Evolutionary conservation across 352 stramenopile species (phyloP), one percentile per base, ranked within the genome.

Genomic region (Globisporangium apiculatum): DNA sequence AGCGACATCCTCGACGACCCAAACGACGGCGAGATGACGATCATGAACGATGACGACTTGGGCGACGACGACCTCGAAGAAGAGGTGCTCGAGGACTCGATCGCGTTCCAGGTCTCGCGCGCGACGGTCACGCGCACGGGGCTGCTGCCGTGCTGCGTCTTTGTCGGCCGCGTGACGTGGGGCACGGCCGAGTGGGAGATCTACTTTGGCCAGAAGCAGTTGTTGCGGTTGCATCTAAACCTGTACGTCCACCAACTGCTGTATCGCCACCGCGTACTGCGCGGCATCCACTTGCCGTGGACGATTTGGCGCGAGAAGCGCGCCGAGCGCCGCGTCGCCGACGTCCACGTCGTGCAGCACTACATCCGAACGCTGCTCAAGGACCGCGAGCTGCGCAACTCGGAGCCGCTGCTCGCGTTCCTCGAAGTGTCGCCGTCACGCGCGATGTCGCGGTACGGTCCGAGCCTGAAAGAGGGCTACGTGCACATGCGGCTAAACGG

Each of bases 401-500:
- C 80, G 4, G 85, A 94, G 48, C 72, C 80, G 18, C 57, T 94
- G 54, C 57, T 94, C 52, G 79, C 76, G 17, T 94, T 94, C 48
- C 58, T 94, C 18, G 85, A 93, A 53, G 79, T 93, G 18, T 91
- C 79, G 43, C 80, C 85, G 48, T 89, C 81, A 17, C 77, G 85
- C 3, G 71, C 82, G 31, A 87, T 89, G 79, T 67, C 83, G 31
- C 75, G 80, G 7, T 85, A 89, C 18, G 84, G 84, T 1, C 80
- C 81, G 24, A 92, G 82, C 36, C 58, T 92, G 17, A 94, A 94
- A 38, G 85, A 94, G 66, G 85, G 85, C 14, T 94, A 94, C 61
- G 85, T 91, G 51, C 85, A 94, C 70, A 91, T 94, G 85, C 83
- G 84, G 67, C 89, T 91, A 58, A 94, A 92, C 65, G 85, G 85